Conservation (phyloP, 345 rosid species). For the Citrus hindsii region DNA sequence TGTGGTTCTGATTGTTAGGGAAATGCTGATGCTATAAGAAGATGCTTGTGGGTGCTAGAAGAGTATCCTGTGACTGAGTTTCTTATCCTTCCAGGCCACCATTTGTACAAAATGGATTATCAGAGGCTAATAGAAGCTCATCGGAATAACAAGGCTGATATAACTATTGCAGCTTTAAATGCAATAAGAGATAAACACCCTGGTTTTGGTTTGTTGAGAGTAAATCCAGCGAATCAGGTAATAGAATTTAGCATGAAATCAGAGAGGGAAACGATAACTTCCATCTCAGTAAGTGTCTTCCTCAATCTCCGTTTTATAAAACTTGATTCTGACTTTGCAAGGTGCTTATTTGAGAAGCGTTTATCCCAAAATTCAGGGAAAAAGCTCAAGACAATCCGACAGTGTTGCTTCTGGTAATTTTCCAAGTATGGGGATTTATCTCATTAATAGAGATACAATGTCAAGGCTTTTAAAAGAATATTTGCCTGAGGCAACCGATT, state of each 20-base stretch:
- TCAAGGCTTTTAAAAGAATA: constrained; percentile 48
- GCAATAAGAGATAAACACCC: constrained; percentile 37
- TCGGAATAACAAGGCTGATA: constrained; percentile 47
- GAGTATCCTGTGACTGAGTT: constrained; percentile 70
- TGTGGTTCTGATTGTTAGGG: constrained; percentile 39
- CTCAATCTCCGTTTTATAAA: not conserved
- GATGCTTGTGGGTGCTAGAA: constrained; percentile 78
- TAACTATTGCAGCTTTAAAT: constrained; percentile 54
- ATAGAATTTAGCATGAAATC: constrained; percentile 31
- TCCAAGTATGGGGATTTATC: constrained; percentile 70
- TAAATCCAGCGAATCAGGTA: constrained; percentile 47
- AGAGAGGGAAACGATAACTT: constrained; percentile 19
- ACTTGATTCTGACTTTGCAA: not conserved
- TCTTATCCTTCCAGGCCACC: constrained; percentile 80
- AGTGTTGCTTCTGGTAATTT: constrained; percentile 6
- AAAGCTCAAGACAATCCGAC: constrained; percentile 17
- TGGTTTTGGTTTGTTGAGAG: constrained; percentile 50
- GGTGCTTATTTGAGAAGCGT: not conserved
- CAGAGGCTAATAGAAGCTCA: constrained; percentile 55
- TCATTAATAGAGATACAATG: constrained; percentile 55
- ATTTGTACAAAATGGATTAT: constrained; percentile 86
- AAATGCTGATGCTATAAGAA: constrained; percentile 85
- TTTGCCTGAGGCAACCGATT: constrained; percentile 53
- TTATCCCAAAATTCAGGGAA: constrained; percentile 34
- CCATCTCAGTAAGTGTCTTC: constrained; percentile 32